Conservation (phyloP, 257 asterid species). For the Solanum appendiculatum region DNA sequence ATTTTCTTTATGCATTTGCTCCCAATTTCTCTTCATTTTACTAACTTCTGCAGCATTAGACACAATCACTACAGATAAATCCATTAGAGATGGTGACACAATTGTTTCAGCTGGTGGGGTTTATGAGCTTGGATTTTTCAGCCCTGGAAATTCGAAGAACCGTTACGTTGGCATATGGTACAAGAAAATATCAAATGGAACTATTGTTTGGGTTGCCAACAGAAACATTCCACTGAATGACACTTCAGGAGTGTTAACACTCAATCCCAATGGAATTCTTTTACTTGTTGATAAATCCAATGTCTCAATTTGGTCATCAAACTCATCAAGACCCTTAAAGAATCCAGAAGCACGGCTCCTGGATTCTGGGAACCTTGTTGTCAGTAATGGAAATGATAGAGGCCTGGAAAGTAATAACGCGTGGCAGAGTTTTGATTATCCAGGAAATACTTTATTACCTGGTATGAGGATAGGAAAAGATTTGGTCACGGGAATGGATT, state of each 20-base stretch:
- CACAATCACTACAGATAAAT: neutral
- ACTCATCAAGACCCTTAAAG: neutral
- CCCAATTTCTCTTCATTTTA: neutral
- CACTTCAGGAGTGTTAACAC: neutral
- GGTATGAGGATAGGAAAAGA: conserved; percentile 11
- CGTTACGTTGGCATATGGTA: conserved; percentile 3
- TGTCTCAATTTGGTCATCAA: neutral
- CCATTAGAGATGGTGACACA: neutral
- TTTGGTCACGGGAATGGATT: neutral
- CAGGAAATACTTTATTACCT: neutral
- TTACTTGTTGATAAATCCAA: neutral
- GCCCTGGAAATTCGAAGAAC: neutral
- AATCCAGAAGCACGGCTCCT: neutral
- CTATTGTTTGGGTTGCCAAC: conserved; percentile 3
- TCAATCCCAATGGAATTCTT: neutral
- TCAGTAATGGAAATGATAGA: neutral
- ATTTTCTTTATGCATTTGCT: neutral
- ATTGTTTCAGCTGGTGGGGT: neutral
- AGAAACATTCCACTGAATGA: neutral
- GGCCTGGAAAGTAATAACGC: neutral
- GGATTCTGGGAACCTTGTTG: conserved; percentile 6
- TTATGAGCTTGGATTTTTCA: conserved; percentile 4
- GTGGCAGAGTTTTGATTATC: conserved; percentile 18
- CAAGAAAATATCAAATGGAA: neutral
- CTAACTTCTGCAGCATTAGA: neutral